Base-by-base conservation (phyloP, 164 flowering plant genomes). In the Warburgia ugandensis region DNA sequence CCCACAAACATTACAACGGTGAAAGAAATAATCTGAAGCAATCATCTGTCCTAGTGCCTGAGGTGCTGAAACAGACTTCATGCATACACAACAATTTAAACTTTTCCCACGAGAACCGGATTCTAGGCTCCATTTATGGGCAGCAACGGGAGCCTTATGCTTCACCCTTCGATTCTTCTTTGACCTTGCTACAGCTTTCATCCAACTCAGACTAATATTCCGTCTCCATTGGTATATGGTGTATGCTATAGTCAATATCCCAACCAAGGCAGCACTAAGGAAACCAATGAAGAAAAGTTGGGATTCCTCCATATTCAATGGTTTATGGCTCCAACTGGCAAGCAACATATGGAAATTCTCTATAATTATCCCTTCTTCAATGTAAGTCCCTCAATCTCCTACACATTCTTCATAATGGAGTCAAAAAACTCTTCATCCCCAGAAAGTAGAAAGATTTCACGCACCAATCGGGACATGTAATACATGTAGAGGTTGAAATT, bases 161-260 rank as follows among this genome's bases (percentile, higher is more conserved):
- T 66, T 79, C 6, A 86, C 27, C 66, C 80, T 86, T 9, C 86
- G 84, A 48, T 79, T 77, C 63, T 77, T 92, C 77, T 94, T 94
- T 21, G 95, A 79, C 68, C 92, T 77, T 2, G 94, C 86, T 51
- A 88, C 72, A 49, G 95, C 92, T 73, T 72, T 84, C 89, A 78
- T 86, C 97, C 87, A 86, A 68, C 79, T 86, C 33, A 89, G 52
- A 61, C 78, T 94, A 36, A 78, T 80, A 59, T 79, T 86, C 66
- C 84, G 74, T 72, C 89, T 82, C 99, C 97, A 94, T 43, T 86
- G 99, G 57, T 79, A 86, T 53, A 95, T 83, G 3, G 92, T 84
- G 64, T 76, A 94, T 25, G 72, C 73, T 50, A 94, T 75, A 31
- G 97, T 88, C 40, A 79, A 38, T 48, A 84, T 68, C 29, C 99